phyloP scores from a whole-genome alignment of 257 asterid species.

The Solanum neorickii region DNA sequence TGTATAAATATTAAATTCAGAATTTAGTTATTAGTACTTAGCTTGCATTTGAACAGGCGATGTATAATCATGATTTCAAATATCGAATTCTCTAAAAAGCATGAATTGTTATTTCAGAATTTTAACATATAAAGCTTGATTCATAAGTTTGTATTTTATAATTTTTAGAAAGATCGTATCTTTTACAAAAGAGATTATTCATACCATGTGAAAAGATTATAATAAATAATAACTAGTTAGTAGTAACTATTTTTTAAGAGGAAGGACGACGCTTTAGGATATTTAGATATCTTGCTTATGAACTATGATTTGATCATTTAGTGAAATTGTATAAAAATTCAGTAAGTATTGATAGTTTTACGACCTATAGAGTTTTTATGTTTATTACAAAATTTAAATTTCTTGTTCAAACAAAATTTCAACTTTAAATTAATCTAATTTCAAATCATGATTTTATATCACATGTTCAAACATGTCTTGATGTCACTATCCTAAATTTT shows the following conservation, averaged over 20 bases:
- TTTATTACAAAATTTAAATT: neutral
- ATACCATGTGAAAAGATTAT: neutral
- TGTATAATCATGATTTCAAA: neutral
- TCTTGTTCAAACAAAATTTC: neutral
- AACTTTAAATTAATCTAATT: neutral
- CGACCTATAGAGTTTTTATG: neutral
- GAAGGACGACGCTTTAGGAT: neutral
- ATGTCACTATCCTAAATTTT: neutral
- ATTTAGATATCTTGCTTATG: neutral
- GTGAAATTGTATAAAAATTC: neutral
- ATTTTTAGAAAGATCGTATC: rapidly evolving
- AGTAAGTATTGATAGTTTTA: neutral
- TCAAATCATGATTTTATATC: neutral
- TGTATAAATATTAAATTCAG: neutral
- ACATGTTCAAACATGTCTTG: neutral
- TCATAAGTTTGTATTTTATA: neutral
- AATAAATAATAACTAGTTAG: neutral
- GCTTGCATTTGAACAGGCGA: neutral
- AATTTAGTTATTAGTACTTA: neutral
- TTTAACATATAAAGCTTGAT: neutral
- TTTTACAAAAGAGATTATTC: neutral
- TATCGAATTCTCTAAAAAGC: neutral
- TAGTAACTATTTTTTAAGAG: neutral
- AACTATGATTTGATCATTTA: neutral
- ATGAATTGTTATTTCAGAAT: neutral